Evolutionary conservation across 805 yeast genomes (phyloP).

Genomic region (Ogataea pignaliae): DNA sequence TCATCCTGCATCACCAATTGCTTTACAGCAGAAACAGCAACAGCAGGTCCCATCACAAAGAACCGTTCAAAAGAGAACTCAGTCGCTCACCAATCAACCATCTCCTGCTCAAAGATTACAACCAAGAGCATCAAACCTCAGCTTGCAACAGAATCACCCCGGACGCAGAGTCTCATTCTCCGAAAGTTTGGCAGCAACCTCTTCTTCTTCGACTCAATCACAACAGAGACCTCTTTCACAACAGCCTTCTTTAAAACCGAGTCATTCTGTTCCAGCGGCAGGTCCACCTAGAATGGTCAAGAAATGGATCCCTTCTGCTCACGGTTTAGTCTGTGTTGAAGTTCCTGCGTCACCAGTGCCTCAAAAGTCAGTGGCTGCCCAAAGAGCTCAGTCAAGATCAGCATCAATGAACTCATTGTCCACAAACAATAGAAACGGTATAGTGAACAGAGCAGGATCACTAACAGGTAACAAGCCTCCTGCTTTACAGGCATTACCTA

Average conservation of each 20-base stretch:
- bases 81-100: slow-evolving; percentile 14
- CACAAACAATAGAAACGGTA: slow-evolving; percentile 12
- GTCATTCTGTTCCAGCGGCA: slow-evolving; percentile 2
- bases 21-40: slow-evolving; percentile 3
- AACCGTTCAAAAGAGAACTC: slow-evolving; percentile 14
- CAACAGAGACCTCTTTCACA: neutral
- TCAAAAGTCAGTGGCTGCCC: slow-evolving; percentile 5
- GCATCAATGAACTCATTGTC: slow-evolving; percentile 22
- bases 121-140: slow-evolving; percentile 2
- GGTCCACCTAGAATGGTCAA: slow-evolving; percentile 45
- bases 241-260: neutral
- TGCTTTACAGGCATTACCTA: neutral
- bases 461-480: slow-evolving; percentile 15
- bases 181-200: slow-evolving; percentile 4
- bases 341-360: slow-evolving; percentile 44
- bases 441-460: slow-evolving; percentile 14
- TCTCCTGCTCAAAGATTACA: slow-evolving; percentile 2
- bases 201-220: neutral
- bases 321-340: slow-evolving; percentile 65
- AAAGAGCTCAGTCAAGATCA: slow-evolving; percentile 16
- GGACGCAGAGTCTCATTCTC: slow-evolving; percentile 21
- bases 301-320: slow-evolving; percentile 69
- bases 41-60: neutral
- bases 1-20: slow-evolving; percentile 13
- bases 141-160: slow-evolving; percentile 1